Conservation (phyloP, 495 filamentous ascomycete genomes). For the Niebla homalea region DNA sequence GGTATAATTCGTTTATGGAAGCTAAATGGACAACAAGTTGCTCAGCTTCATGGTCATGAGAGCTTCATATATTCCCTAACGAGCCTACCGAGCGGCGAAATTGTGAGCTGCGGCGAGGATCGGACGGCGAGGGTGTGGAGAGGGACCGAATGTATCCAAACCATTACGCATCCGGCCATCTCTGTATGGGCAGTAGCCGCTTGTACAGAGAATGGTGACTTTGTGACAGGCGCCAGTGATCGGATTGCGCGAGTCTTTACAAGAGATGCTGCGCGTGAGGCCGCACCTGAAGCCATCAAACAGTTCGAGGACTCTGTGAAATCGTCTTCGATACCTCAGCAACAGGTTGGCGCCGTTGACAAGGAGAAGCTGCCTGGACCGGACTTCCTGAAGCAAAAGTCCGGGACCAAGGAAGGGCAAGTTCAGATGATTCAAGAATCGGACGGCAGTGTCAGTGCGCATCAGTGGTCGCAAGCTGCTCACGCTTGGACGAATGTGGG, state of each 20-base stretch:
- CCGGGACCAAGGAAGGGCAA: conserved; percentile 86
- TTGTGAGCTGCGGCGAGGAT: conserved; percentile 88
- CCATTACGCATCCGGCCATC: conserved; percentile 93
- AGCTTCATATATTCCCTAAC: conserved; percentile 89
- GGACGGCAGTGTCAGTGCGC: conserved; percentile 64
- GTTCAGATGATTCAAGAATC: conserved; percentile 77
- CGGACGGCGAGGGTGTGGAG: conserved; percentile 83
- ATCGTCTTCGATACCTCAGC: conserved; percentile 72
- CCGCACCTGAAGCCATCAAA: conserved; percentile 40
- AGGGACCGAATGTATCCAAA: conserved; percentile 71
- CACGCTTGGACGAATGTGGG: conserved; percentile 75
- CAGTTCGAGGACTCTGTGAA: conserved; percentile 72
- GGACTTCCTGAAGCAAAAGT: conserved; percentile 65
- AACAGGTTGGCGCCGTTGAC: conserved; percentile 66
- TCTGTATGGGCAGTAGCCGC: conserved; percentile 88
- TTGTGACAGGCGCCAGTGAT: conserved; percentile 86
- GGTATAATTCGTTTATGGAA: conserved; percentile 77
- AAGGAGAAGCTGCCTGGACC: conserved; percentile 81
- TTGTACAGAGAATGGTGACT: conserved; percentile 71
- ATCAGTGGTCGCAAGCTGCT: conserved; percentile 60
- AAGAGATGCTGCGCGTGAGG: conserved; percentile 55
- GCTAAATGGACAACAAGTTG: conserved; percentile 55
- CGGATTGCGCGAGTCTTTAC: conserved; percentile 76
- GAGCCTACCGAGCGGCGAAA: conserved; percentile 62
- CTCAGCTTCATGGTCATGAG: conserved; percentile 73